Evolutionary conservation across 2,329 filamentous ascomycete genomes (phyloP).

Genomic region (Ciborinia camelliae): DNA sequence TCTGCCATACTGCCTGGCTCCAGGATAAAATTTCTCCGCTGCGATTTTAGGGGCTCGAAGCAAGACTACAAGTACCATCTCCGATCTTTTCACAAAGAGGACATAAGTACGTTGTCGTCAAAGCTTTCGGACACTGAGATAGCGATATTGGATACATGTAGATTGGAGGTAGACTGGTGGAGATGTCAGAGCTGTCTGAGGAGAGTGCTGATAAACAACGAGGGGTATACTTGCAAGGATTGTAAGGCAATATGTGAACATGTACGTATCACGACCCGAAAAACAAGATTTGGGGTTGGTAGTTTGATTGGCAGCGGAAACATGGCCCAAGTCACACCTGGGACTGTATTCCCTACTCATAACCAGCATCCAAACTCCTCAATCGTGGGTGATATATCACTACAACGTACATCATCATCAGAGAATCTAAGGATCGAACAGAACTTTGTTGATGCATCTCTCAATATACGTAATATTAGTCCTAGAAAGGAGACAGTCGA

Average conservation of each 20-base stretch:
- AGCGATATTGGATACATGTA: neutral
- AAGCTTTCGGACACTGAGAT: neutral
- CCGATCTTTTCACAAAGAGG: neutral
- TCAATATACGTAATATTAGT: too few species aligned
- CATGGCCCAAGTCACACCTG: too few species aligned
- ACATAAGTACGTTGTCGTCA: neutral
- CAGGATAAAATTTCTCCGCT: neutral
- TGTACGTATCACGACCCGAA: neutral
- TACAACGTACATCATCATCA: too few species aligned
- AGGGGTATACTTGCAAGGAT: neutral
- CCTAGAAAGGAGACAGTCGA: too few species aligned
- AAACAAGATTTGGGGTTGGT: neutral
- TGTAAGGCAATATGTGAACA: neutral
- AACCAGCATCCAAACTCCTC: too few species aligned
- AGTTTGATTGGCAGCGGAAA: neutral
- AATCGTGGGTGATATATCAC: too few species aligned
- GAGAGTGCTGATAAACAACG: neutral
- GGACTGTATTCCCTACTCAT: neutral
- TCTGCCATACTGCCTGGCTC: neutral
- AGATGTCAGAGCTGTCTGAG: neutral
- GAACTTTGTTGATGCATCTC: too few species aligned
- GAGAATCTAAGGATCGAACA: too few species aligned
- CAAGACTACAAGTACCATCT: neutral
- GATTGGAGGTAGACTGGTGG: neutral
- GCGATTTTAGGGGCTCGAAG: neutral